Base-by-base conservation (phyloP, 352 stramenopile species). In the Phytophthora podocarpi region DNA sequence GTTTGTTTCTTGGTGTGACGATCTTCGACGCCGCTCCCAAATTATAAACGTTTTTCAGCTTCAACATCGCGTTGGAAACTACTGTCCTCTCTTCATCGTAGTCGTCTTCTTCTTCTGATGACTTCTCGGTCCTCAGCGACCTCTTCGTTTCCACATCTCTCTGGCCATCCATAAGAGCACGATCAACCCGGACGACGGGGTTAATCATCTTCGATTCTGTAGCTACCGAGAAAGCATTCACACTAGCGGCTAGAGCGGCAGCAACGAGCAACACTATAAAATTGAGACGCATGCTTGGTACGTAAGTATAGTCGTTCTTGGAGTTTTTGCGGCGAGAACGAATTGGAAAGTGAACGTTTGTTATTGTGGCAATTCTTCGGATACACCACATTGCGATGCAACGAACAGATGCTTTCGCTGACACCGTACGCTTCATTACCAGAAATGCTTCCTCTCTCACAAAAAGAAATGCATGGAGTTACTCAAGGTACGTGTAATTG, bases 261-360 rank as follows among this genome's bases (percentile, higher is more conserved):
- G 21, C 16, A 45, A 13, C 31, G 8, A 57, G 2, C 24, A 57
- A 5, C 35, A 39, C 21, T 3, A 35, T 12, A 15, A 6, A 36
- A 15, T 45, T 18, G 4, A 55, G 23, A 10, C 47, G 31, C 47
- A 55, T 55, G 12, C 6, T 36, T 36, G 31, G n/a, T n/a, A n/a
- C n/a, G n/a, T n/a, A n/a, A n/a, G n/a, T n/a, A n/a, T 12, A 5
- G 4, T 36, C 12, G 31, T 5, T 36, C 8, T 12, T n/a, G n/a
- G 7, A 36, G 9, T 18, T 18, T 45, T 16, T 0, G 5, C 16
- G 5, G 1, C 13, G 37, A 28, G 6, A 45, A 10, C 12, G 3
- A 45, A 27, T 28, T 45, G 37, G 37, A 41, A 40, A 41, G 35
- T 41, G 35, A 41, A n/a, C n/a, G n/a, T n/a, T n/a, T n/a, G n/a